These are phyloP conservation scores for Parachlorella kessleri DNA, from an alignment of 139 green algal species.

Conservation along the genomic window DNA sequence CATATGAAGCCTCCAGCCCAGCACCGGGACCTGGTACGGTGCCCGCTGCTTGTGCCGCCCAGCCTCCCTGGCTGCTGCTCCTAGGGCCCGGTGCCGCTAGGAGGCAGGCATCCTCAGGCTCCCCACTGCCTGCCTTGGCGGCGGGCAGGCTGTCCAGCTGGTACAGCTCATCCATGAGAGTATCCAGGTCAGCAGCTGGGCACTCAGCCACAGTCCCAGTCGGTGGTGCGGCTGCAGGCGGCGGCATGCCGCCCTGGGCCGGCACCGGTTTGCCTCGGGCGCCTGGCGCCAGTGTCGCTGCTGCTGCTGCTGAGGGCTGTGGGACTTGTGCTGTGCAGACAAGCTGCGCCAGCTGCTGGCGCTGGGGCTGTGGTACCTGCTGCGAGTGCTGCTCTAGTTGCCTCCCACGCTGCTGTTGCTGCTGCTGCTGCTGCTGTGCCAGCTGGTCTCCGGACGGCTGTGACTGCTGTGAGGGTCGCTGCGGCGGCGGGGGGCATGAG, in stretches of 20 bases:
- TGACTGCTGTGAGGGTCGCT: background rate
- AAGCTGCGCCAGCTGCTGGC: background rate
- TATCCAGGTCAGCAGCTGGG: background rate
- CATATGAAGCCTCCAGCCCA: too few species aligned
- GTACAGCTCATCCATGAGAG: slow-evolving; percentile 22
- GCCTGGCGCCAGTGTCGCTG: background rate
- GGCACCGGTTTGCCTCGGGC: background rate
- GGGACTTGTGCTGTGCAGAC: background rate
- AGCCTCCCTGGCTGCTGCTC: too few species aligned
- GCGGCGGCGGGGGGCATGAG: too few species aligned
- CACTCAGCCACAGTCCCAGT: background rate
- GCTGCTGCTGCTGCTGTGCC: background rate
- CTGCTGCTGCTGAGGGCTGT: background rate
- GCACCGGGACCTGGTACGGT: too few species aligned
- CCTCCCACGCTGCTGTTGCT: background rate
- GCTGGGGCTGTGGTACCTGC: background rate
- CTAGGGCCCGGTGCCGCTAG: too few species aligned
- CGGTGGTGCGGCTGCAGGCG: slow-evolving; percentile 3
- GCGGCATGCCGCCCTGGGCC: background rate
- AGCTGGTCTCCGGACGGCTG: background rate
- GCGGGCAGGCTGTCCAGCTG: background rate
- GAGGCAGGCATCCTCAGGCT: too few species aligned
- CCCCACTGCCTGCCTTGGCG: too few species aligned
- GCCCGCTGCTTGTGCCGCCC: too few species aligned
- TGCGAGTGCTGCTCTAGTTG: background rate